A percentile compares a stretch with the other conserved stretches of the same genome.
These are phyloP conservation scores for Globisporangium yorkense DNA, from an alignment of 352 stramenopile genomes.

Conservation along the genomic window DNA sequence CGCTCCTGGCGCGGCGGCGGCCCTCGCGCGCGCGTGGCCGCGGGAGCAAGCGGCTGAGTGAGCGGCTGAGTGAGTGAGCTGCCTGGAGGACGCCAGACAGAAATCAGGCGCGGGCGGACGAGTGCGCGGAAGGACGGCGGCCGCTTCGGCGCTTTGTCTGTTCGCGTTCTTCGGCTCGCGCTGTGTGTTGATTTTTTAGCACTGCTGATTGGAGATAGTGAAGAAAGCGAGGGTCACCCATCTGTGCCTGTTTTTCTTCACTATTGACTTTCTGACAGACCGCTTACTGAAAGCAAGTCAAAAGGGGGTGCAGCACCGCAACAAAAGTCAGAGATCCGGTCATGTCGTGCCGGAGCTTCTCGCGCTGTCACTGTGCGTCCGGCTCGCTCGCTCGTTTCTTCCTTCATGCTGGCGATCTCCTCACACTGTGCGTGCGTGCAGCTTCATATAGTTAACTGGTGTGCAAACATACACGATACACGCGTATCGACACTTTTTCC, in stretches of 20 bases:
- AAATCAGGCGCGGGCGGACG: conserved; percentile 3
- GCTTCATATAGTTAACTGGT: not conserved
- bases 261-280: not conserved
- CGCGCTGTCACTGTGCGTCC: not conserved
- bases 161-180: conserved; percentile 8
- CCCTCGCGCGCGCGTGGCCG: not conserved
- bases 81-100: not conserved
- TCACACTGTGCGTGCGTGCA: not conserved
- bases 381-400: not conserved
- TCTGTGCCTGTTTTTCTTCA: not conserved
- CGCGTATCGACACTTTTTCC: too few relatives aligned
- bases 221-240: not conserved
- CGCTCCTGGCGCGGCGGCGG: too few relatives aligned
- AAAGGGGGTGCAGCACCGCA: not conserved
- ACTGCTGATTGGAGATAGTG: not conserved
- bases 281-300: not conserved
- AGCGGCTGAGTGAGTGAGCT: not conserved
- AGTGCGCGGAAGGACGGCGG: not conserved
- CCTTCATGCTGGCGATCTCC: not conserved
- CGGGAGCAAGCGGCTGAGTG: too few relatives aligned
- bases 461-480: too few relatives aligned
- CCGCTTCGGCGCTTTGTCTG: conserved; percentile 10
- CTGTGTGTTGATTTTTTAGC: not conserved
- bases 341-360: not conserved
- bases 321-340: not conserved